Base-by-base conservation (phyloP, 176 grass and related monocot species). In the Triticum turgidum region DNA sequence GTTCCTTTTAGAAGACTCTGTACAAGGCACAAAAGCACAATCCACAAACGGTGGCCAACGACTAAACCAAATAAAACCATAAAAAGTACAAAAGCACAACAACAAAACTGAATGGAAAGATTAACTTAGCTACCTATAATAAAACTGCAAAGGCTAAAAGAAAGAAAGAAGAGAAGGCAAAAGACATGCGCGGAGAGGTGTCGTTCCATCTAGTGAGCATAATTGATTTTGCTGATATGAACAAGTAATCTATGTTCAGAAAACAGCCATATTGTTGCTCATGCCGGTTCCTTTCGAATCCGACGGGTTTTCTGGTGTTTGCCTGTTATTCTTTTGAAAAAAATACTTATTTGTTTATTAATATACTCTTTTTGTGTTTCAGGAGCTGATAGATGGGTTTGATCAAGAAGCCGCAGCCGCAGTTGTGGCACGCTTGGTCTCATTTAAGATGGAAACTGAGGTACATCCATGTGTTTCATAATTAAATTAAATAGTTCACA, bases 371-470 rank as follows among this genome's bases (percentile, higher is more conserved):
- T 30, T 88, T 0, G 20, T 86, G 84, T 15, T 86, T 63, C 89
- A 98, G 96, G 96, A 94, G 83, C 69, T 98, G 65, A 76, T 87
- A 86, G 88, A 84, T 91, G 96, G 93, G 76, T 95, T 98, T 94
- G 93, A 98, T 83, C 96, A 98, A 92, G 91, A 98, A 92, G 84
- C 96, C 73, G 91, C 96, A 65, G 93, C 88, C 87, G 96, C 90
- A 76, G 96, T 98, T 39, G 88, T 98, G 90, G 94, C 96, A 86
- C 88, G 88, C 4, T 68, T 98, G 24, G 91, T 95, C 83, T 89
- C 96, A 75, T 95, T 94, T 84, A 95, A 95, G 84, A 95, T 98
- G 93, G 91, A 94, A 94, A 95, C 80, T 71, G 96, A 98, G 96
- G 93, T 98, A 94, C 54, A 25, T 69, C 17, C n/a, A 67, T 73